A percentile compares a stretch with the other conserved stretches of the same genome.
Conservation (phyloP, 805 yeast species). For the Monosporozyma aerobia region DNA sequence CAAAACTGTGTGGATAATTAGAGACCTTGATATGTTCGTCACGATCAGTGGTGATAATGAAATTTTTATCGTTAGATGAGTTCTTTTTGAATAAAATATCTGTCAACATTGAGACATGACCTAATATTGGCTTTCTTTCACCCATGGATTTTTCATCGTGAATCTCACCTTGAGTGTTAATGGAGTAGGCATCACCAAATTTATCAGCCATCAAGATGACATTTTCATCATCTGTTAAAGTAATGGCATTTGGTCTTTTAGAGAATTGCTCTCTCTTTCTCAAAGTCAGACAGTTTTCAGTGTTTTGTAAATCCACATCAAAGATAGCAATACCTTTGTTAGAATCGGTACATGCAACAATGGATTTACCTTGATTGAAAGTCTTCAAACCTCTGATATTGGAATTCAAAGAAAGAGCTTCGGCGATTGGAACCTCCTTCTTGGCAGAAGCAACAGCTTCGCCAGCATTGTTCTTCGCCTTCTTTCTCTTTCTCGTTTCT, state of each 20-base stretch:
- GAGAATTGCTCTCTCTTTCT: constrained; percentile 71
- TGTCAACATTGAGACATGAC: constrained; percentile 97
- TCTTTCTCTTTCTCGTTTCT: constrained; percentile 37
- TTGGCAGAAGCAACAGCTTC: constrained; percentile 41
- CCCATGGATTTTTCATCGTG: constrained; percentile 32
- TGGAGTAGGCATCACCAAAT: constrained; percentile 85
- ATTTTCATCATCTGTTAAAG: constrained; percentile 43
- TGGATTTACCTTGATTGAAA: constrained; percentile 41
- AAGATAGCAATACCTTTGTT: constrained; percentile 74
- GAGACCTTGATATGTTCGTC: constrained; percentile 92
- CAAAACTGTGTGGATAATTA: constrained; percentile 64
- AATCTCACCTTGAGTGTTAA: constrained; percentile 36
- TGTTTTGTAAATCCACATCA: constrained; percentile 25
- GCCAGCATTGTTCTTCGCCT: constrained; percentile 29
- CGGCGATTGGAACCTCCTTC: constrained; percentile 46
- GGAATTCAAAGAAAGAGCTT: constrained; percentile 35
- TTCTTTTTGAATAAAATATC: constrained; percentile 37
- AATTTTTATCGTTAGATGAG: constrained; percentile 32
- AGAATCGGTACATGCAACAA: constrained; percentile 69
- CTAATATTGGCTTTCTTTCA: constrained; percentile 63
- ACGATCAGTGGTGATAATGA: constrained; percentile 74
- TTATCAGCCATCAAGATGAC: constrained; percentile 75
- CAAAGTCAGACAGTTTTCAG: constrained; percentile 37
- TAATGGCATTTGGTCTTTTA: constrained; percentile 83
- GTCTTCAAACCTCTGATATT: constrained; percentile 57